Evolutionary conservation across 805 yeast genomes (phyloP).

Genomic region (Candida takata): DNA sequence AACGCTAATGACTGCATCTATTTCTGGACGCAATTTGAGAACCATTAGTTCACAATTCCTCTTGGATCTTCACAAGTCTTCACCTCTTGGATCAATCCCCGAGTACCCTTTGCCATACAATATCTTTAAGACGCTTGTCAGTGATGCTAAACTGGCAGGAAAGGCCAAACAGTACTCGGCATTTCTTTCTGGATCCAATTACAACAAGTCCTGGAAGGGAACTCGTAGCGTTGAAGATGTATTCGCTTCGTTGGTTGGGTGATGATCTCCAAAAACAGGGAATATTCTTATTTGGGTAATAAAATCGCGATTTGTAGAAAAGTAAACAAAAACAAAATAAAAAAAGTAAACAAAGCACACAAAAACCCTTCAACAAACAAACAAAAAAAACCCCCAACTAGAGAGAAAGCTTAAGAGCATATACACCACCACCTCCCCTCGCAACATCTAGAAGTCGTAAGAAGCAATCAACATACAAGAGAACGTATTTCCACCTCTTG

Average conservation of each 20-base stretch:
- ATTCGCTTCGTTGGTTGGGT: constrained; percentile 2
- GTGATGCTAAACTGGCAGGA: constrained; percentile 2
- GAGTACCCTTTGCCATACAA: constrained; percentile 24
- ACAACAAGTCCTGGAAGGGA: constrained; percentile 12
- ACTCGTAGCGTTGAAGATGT: constrained; percentile 13
- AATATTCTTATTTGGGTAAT: constrained; percentile 1
- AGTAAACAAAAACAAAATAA: constrained; percentile 7
- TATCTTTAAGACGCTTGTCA: constrained; percentile 14
- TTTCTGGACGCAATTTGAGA: constrained; percentile 22
- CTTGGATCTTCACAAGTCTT: constrained; percentile 7
- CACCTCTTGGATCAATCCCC: constrained; percentile 9
- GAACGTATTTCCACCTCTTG: too few relatives aligned
- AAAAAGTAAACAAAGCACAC: background rate
- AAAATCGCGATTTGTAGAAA: constrained; percentile 2
- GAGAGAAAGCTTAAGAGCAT: too few relatives aligned
- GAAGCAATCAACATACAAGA: too few relatives aligned
- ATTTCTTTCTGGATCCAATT: constrained; percentile 15
- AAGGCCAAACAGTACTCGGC: constrained; percentile 7
- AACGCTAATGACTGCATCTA: constrained; percentile 23
- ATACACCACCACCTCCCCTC: too few relatives aligned
- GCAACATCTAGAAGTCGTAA: too few relatives aligned
- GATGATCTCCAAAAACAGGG: background rate
- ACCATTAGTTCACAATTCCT: constrained; percentile 21
- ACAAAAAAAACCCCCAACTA: too few relatives aligned
- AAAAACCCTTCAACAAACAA: background rate